phyloP scores from a whole-genome alignment of 345 rosid species.

The Eucalyptus camaldulensis region DNA sequence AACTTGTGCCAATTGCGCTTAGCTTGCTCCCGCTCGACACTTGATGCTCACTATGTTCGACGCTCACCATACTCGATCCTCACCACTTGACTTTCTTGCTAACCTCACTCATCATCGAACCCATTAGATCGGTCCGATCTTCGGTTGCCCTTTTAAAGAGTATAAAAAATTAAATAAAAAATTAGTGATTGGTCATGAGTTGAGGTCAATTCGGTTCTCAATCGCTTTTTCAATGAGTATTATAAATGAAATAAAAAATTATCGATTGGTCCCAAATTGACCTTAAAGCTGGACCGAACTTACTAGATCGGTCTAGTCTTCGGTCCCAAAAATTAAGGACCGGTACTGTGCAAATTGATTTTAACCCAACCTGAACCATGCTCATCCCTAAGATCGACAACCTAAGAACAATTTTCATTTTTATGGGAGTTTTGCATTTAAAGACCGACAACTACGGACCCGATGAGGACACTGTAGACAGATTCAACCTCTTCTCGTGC shows the following conservation, averaged over 20 bases:
- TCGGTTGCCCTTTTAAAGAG: accelerated
- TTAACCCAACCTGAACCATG: too few species aligned
- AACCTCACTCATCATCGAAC: accelerated
- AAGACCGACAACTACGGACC: not conserved
- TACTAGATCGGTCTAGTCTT: too few species aligned
- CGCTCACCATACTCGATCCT: accelerated
- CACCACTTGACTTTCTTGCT: too few species aligned
- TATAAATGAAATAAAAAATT: too few species aligned
- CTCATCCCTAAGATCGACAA: not conserved
- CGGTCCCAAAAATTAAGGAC: too few species aligned
- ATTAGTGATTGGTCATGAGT: accelerated
- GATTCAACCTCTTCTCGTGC: not conserved
- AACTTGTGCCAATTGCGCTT: accelerated
- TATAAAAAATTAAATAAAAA: too few species aligned
- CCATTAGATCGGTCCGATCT: accelerated
- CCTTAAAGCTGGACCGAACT: accelerated
- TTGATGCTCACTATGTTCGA: accelerated
- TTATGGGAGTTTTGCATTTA: not conserved
- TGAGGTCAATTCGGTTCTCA: too few species aligned
- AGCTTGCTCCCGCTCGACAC: accelerated
- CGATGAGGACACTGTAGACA: not conserved
- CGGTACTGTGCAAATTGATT: too few species aligned
- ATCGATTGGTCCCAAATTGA: too few species aligned
- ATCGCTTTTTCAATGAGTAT: too few species aligned
- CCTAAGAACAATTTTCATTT: not conserved